Evolutionary conservation across 176 grass and related monocot genomes (phyloP).

Genomic region (Cenchrus americanus): DNA sequence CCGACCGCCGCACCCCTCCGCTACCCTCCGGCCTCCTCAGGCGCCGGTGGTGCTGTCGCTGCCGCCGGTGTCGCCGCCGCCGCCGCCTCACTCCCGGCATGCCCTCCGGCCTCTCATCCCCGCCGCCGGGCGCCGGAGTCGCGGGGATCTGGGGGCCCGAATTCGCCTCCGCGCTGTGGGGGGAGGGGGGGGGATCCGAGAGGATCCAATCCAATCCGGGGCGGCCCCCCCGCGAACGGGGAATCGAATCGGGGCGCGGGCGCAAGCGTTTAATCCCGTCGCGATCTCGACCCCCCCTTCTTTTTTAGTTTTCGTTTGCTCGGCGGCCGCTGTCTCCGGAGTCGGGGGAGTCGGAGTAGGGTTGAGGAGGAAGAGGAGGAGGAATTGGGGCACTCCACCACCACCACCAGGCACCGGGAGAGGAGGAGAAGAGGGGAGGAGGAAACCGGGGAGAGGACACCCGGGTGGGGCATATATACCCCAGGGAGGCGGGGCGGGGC

Average conservation of each 20-base stretch:
- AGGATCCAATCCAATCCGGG: constrained; percentile 36
- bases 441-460: constrained; percentile 29
- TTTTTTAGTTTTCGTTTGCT: constrained; percentile 3
- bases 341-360: constrained; percentile 39
- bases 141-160: constrained; percentile 54
- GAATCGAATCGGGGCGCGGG: constrained; percentile 30
- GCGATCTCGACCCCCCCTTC: constrained; percentile 1
- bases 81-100: constrained; percentile 46
- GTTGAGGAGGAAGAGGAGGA: constrained; percentile 36
- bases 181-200: constrained; percentile 38
- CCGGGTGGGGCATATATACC: constrained; percentile 31
- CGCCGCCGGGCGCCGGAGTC: constrained; percentile 50
- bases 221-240: background rate
- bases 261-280: constrained; percentile 11
- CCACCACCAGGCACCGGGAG: constrained; percentile 21
- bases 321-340: background rate
- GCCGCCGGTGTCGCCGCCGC: background rate
- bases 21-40: background rate
- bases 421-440: background rate
- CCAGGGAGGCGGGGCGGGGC: background rate
- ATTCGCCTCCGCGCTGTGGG: constrained; percentile 38
- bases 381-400: constrained; percentile 41
- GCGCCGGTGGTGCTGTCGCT: background rate
- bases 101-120: constrained; percentile 46
- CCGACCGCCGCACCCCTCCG: background rate